Conservation (phyloP, 345 rosid species). For the Carallia brachiata region DNA sequence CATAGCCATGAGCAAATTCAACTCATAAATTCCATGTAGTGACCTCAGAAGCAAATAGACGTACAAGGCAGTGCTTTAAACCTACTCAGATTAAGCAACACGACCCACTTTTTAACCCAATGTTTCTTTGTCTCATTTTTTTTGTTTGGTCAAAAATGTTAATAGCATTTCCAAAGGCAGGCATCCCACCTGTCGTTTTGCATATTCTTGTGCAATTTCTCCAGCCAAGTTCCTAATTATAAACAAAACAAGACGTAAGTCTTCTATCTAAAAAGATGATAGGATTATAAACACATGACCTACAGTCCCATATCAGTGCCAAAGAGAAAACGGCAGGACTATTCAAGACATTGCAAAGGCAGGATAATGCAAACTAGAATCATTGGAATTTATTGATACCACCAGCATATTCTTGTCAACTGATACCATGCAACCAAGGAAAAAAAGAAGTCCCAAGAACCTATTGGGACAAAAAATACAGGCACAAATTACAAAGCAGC, state of each 20-base stretch:
- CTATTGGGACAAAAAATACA: neutral
- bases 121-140: neutral
- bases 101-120: no score
- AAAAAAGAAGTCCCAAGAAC: neutral
- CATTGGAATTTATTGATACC: neutral
- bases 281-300: neutral
- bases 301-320: no score
- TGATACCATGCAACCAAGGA: neutral
- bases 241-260: slow-evolving; percentile 5
- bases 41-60: no score
- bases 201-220: slow-evolving; percentile 77
- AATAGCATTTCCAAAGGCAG: neutral
- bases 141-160: neutral
- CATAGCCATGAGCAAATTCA: no score
- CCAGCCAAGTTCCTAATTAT: slow-evolving; percentile 76
- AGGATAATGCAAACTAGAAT: neutral
- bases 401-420: neutral
- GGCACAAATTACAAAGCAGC: neutral
- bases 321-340: neutral
- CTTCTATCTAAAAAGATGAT: neutral
- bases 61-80: neutral
- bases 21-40: no score
- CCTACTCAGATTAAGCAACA: neutral
- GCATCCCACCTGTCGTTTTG: slow-evolving; percentile 63
- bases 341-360: neutral